Conservation (phyloP, 2,329 filamentous ascomycete genomes). For the Scolecobasidium constrictum region DNA sequence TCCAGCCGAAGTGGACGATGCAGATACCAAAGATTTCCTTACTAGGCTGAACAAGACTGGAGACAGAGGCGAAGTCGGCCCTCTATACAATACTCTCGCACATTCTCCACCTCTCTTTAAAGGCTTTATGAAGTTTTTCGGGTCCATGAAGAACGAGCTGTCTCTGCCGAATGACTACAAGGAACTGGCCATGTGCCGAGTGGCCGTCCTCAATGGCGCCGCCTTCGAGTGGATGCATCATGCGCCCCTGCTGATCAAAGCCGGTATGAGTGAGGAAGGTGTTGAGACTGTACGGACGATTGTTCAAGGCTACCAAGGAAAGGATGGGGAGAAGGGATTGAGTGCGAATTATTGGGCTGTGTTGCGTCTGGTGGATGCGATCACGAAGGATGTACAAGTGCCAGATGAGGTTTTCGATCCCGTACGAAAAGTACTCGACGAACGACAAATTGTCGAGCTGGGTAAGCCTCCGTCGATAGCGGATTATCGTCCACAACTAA, state of each 20-base stretch:
- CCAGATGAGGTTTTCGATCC: constrained; percentile 55
- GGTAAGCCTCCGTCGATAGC: constrained; percentile 21
- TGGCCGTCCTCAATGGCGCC: constrained; percentile 70
- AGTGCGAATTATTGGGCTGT: constrained; percentile 35
- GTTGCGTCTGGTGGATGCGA: constrained; percentile 66
- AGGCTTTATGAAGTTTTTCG: constrained; percentile 47
- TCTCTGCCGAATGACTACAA: constrained; percentile 43
- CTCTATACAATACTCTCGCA: constrained; percentile 42
- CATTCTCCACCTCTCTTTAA: constrained; percentile 45
- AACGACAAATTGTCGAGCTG: constrained; percentile 65
- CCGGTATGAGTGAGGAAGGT: constrained; percentile 7
- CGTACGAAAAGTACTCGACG: constrained; percentile 48
- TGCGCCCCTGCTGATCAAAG: constrained; percentile 39
- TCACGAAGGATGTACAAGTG: constrained; percentile 66
- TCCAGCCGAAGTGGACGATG: not conserved
- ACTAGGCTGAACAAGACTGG: not conserved
- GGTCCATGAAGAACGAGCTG: constrained; percentile 42
- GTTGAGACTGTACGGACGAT: constrained; percentile 7
- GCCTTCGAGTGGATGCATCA: constrained; percentile 83
- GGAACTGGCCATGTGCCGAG: constrained; percentile 70
- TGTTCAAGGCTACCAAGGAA: not conserved
- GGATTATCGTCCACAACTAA: not conserved
- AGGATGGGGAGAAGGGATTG: constrained; percentile 5
- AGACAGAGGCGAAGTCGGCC: constrained; percentile 12
- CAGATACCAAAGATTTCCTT: constrained; percentile 3